Evolutionary conservation across 2,329 filamentous ascomycete genomes (phyloP).

Genomic region (Monilinia polystroma): DNA sequence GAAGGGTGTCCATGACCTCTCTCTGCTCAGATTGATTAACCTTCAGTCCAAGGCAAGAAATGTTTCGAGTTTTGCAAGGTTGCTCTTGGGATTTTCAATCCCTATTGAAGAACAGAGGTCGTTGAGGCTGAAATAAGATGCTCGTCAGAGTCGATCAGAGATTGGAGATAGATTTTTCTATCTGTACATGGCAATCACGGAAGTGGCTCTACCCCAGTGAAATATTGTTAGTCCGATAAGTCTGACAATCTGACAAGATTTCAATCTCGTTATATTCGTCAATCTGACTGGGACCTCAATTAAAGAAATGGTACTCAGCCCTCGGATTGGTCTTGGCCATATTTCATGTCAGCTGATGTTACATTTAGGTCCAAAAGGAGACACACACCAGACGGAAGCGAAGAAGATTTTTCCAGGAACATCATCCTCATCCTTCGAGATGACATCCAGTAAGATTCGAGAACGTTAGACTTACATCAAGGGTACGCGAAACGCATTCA

Average conservation of each 20-base stretch:
- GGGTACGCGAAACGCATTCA: constrained; percentile 2
- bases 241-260: background rate
- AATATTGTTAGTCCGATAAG: background rate
- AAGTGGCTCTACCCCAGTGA: constrained; percentile 7
- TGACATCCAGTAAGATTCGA: constrained; percentile 4
- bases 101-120: background rate
- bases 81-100: background rate
- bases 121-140: background rate
- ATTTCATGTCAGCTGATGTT: constrained; percentile 21
- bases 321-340: constrained; percentile 5
- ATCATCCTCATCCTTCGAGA: constrained; percentile 16
- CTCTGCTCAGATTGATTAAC: background rate
- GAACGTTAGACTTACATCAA: constrained; percentile 8
- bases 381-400: background rate
- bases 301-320: background rate
- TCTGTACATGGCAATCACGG: constrained; percentile 3
- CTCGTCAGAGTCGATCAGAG: background rate
- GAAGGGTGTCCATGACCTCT: background rate
- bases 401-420: constrained; percentile 14
- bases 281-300: background rate
- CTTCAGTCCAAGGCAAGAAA: background rate
- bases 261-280: constrained; percentile 10
- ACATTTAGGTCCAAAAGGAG: constrained; percentile 2
- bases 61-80: background rate
- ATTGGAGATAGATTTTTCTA: background rate